Base-by-base conservation (phyloP, 1,139 yeast species). In the Zygoascus hellenicus region DNA sequence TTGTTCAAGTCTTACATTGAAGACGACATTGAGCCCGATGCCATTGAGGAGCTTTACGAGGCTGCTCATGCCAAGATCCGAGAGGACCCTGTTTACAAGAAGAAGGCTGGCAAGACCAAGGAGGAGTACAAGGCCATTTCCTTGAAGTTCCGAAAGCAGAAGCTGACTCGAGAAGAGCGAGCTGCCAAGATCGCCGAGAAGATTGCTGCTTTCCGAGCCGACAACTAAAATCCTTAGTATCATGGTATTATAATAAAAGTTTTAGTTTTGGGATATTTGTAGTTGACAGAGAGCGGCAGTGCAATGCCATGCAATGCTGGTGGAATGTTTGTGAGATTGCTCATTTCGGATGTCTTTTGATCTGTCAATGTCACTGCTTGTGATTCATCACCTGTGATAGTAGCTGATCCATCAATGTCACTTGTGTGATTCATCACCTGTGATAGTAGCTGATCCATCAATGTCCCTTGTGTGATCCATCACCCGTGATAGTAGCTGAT, bases 51-150 rank as follows among this genome's bases (percentile, higher is more conserved):
- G 69, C 71, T 92, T 72, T 92, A 90, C 90, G 68, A 81, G 61
- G 84, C 81, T 66, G 98, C 98, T 68, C 97, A 90, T 75, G 94
- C 81, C 71, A 80, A 82, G 68, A 92, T 92, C 79, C 90, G 97
- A 80, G 98, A 71, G 60, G 94, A 92, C 79, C 99, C 99, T 72
- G 54, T 55, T 19, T 56, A 80, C 64, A 81, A 81, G 85, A 87
- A 89, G 72, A 77, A 95, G 65, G 85, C 81, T 73, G 86, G 84
- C 88, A 88, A 92, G 81, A 77, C 96, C 80, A 88, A 88, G 83
- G 97, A 84, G 72, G 95, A 90, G 78, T 90, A 89, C 82, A 95
- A 95, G 78, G 96, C 95, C 73, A 87, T 83, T 74, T 82, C 95
- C 63, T 84, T 83, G 82, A 88, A 90, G 80, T 87, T 74, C 96